Base-by-base conservation (phyloP, 352 stramenopile genomes). In the Phytophthora colocasiae region DNA sequence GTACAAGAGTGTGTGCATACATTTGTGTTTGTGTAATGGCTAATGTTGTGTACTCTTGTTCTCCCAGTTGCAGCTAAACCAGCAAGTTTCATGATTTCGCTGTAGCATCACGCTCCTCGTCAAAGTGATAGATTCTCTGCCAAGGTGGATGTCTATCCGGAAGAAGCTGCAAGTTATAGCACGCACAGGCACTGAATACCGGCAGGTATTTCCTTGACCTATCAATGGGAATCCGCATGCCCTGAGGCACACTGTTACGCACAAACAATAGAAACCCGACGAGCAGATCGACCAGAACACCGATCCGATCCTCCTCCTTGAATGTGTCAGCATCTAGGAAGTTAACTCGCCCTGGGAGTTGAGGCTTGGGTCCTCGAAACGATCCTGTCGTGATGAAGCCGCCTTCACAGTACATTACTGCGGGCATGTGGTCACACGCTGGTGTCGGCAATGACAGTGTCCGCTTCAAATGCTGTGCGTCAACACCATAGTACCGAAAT, bases 331-430 rank as follows among this genome's bases (percentile, higher is more conserved):
- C 81, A 53, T 80, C 75, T 54, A 92, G 67, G 56, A 82, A 75
- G 19, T 58, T 75, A 2, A 85, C 63, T 4, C 58, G 53, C 11
- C 68, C 63, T 9, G 81, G 83, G 7, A 92, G 59, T 43, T 58
- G 66, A 26, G 80, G 67, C 8, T 83, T 82, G 0, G 79, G 81
- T 8, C 83, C 83, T 44, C 80, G 67, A 29, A 92, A 92, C 39
- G 81, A 76, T 43, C 83, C 81, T n/a, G 74, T 89, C 0, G 83
- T 90, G 65, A 92, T 81, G 49, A 90, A 82, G 8, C 83, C 83
- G 11, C 66, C 74, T 58, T 89, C 80, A 26, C 79, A 82, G 48
- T 92, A 92, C 81, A 92, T 92, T 54, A 92, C 77, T n/a, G 81
- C 83, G 3, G 83, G 78, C 56, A 92, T 85, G 64, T 85, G 64